Percentiles rank a stretch among this genome's conserved stretches.
These are phyloP conservation scores for Scheffersomyces segobiensis DNA, from an alignment of 1,139 yeast genomes.

Conservation along the genomic window DNA sequence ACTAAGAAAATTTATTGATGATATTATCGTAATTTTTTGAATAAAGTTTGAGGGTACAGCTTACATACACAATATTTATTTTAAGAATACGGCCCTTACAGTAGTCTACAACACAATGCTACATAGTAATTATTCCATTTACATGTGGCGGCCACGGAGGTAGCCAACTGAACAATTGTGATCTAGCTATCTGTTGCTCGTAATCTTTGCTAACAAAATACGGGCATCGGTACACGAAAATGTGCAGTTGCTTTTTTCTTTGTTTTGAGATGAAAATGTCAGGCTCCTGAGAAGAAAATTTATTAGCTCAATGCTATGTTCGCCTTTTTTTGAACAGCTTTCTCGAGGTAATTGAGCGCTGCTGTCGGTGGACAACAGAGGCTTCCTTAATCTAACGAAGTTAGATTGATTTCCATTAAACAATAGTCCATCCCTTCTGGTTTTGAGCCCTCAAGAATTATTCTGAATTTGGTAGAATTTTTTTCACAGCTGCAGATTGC, in stretches of 20 bases:
- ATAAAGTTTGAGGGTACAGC: too few species aligned
- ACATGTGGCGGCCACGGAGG: not conserved
- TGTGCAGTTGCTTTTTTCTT: not conserved
- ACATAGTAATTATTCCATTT: not conserved
- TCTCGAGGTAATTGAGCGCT: not conserved
- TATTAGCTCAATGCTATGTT: too few species aligned
- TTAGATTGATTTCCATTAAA: not conserved
- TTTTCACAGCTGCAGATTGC: not conserved
- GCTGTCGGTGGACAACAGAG: not conserved
- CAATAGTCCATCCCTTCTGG: not conserved
- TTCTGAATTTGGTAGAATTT: not conserved
- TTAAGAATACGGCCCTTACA: too few species aligned
- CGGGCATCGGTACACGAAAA: not conserved
- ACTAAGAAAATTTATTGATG: not conserved
- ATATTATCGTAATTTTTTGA: too few species aligned
- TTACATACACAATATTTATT: too few species aligned
- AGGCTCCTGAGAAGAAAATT: not conserved
- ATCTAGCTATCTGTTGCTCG: not conserved
- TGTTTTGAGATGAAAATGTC: not conserved
- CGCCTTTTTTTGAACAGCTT: too few species aligned
- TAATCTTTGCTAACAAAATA: not conserved
- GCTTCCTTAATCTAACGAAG: not conserved
- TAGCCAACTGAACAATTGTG: not conserved
- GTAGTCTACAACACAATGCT: not conserved
- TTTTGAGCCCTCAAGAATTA: not conserved